phyloP scores from a whole-genome alignment of 331 rosid genomes.

The Phaseolus coccineus region DNA sequence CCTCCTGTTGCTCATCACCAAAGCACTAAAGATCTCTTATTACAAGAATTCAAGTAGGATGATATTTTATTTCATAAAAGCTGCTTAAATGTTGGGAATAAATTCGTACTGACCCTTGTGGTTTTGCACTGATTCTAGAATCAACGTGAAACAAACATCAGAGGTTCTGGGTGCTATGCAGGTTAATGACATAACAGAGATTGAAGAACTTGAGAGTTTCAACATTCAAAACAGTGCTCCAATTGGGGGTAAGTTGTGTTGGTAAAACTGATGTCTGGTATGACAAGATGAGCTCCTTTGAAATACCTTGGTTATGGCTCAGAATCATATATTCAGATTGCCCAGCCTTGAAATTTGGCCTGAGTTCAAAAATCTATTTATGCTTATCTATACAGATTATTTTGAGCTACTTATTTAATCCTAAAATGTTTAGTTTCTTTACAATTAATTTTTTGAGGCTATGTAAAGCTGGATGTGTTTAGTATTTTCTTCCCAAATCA shows the following conservation, averaged over 20 bases:
- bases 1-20: slow-evolving; percentile 40
- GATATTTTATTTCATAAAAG: slow-evolving; percentile 37
- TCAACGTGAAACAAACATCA: slow-evolving; percentile 52
- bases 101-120: slow-evolving; percentile 35
- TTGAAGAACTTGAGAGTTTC: slow-evolving; percentile 47
- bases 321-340: slow-evolving; percentile 37
- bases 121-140: slow-evolving; percentile 48
- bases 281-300: slow-evolving; percentile 31
- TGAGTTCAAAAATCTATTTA: slow-evolving; percentile 9
- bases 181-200: slow-evolving; percentile 42
- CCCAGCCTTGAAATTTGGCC: slow-evolving; percentile 27
- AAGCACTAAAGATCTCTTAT: slow-evolving; percentile 46
- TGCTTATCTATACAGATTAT: slow-evolving; percentile 28
- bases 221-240: slow-evolving; percentile 52
- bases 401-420: slow-evolving; percentile 14
- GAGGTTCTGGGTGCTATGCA: slow-evolving; percentile 48
- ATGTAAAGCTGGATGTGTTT: slow-evolving; percentile 29
- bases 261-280: slow-evolving; percentile 28
- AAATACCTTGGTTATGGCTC: slow-evolving; percentile 20
- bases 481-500: slow-evolving; percentile 3
- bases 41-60: slow-evolving; percentile 56
- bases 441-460: slow-evolving; percentile 20
- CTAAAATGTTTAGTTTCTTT: slow-evolving; percentile 31
- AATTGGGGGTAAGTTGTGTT: slow-evolving; percentile 58
- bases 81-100: slow-evolving; percentile 36